Evolutionary conservation across 345 rosid species (phyloP).

Genomic region (Populus nigra): DNA sequence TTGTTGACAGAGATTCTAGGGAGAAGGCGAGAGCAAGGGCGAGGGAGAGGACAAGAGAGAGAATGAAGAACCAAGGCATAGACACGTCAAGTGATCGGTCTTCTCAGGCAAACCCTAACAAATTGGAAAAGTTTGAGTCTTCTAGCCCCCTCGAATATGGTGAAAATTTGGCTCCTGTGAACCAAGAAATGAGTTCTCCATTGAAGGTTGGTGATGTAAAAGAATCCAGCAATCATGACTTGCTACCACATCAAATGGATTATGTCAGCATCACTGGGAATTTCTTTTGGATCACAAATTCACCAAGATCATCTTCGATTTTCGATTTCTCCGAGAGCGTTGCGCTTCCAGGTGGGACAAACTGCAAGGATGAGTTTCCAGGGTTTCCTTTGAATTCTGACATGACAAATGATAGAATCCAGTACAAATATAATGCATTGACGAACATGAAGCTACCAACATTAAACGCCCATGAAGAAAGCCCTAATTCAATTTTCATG

Average conservation of each 20-base stretch:
- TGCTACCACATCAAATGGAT: conserved; percentile 36
- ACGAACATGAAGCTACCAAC: conserved; percentile 26
- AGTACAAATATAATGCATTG: conserved; percentile 19
- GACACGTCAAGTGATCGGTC: conserved; percentile 12
- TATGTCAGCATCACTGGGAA: conserved; percentile 49
- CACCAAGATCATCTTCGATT: conserved; percentile 23
- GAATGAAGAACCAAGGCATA: conserved; percentile 40
- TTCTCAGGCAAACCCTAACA: conserved; percentile 41
- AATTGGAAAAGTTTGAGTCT: conserved; percentile 19
- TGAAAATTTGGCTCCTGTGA: conserved; percentile 17
- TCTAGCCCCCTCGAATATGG: conserved; percentile 19
- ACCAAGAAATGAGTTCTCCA: conserved; percentile 18
- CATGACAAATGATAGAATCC: conserved; percentile 13
- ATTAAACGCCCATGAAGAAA: conserved; percentile 31
- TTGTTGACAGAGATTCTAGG: conserved; percentile 41
- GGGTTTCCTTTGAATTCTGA: conserved; percentile 29
- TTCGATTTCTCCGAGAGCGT: conserved; percentile 24
- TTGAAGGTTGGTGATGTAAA: conserved; percentile 15
- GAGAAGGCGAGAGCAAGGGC: conserved; percentile 69
- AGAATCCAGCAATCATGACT: conserved; percentile 18
- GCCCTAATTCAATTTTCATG: conserved; percentile 26
- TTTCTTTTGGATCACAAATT: conserved; percentile 40
- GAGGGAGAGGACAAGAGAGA: conserved; percentile 62
- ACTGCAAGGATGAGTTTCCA: conserved; percentile 21
- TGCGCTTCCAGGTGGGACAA: conserved; percentile 20